Evolutionary conservation across 75 land plant genomes (phyloP), one percentile per base, ranked within the genome.

Genomic region (Chamaecyparis obtusa): DNA sequence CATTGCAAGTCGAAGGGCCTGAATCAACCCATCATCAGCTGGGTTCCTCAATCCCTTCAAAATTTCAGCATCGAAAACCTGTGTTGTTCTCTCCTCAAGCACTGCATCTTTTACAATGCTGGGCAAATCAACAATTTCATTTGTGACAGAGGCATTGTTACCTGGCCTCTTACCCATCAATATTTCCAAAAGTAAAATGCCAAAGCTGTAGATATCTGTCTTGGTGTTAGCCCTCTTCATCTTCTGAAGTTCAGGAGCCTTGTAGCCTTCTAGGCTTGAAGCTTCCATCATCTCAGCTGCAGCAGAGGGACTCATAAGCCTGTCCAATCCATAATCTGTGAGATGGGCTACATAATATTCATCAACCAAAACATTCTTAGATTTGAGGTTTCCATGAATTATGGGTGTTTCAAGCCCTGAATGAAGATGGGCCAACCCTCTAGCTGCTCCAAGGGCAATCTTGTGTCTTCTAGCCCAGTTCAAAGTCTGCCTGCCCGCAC

Each of bases 1-100:
- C 98, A 96, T 96, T 43, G 98, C 98, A 56, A 96, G 92, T 88
- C 95, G 93, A 90, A 96, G 87, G 6, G 98, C 96, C 67, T 95
- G 96, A 81, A 96, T 92, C 51, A 96, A 86, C 13, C 98, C 98
- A 2, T 96, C 98, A 64, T 96, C 96, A 89, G 90, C 88, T 14
- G 98, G 93, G 83, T 91, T 96, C 69, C 95, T 87, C 75, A 93
- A 85, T 37, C 93, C 95, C 78, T 90, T 91, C 87, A 96, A 83
- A 14, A 96, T 76, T 75, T 96, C 98, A 33, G 89, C 87, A 51
- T 96, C 98, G 57, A 96, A 96, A 21, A 96, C 91, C 85, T 96
- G 96, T 90, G 94, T 89, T 7, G 94, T 93, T 21, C 93, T 90
- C 87, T 96, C 98, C 85, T 96, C 98, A 77, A 96, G 71, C 85